Conservation (phyloP, 768 basidiomycete genomes). For the Fomitopsis pulvina region DNA sequence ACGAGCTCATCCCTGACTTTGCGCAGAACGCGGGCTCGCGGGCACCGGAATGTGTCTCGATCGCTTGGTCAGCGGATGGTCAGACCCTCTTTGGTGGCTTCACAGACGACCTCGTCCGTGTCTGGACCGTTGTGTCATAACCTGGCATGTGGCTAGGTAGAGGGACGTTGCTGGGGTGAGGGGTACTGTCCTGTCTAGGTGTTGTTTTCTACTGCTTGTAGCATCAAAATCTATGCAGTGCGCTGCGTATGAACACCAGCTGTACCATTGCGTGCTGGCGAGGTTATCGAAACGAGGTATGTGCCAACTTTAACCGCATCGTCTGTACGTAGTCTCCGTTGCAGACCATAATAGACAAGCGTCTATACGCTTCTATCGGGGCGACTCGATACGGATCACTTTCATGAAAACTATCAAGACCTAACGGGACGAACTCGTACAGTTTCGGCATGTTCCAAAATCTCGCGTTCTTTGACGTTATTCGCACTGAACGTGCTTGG, state of each 20-base stretch:
- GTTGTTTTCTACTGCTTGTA: slow-evolving; percentile 14
- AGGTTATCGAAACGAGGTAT: background rate
- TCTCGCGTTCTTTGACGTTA: no score
- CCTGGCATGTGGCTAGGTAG: slow-evolving; percentile 5
- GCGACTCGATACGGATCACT: no score
- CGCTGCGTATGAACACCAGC: slow-evolving; percentile 9
- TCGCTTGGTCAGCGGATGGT: slow-evolving; percentile 98
- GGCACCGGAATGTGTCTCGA: slow-evolving; percentile 90
- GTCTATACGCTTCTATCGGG: no score
- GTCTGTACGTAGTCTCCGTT: no score
- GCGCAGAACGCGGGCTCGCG: slow-evolving; percentile 65
- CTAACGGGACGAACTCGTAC: no score
- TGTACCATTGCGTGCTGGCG: background rate
- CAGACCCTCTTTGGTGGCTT: slow-evolving; percentile 97
- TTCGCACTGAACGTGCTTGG: no score
- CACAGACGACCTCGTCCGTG: slow-evolving; percentile 90
- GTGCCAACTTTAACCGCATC: background rate
- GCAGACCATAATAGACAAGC: no score
- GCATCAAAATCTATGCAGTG: slow-evolving; percentile 18
- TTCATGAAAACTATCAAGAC: no score
- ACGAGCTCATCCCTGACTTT: slow-evolving; percentile 96
- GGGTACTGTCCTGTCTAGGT: slow-evolving; percentile 4
- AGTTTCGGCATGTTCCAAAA: no score
- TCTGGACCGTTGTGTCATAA: slow-evolving; percentile 75
- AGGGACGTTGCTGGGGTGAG: slow-evolving; percentile 2